Conservation (phyloP, 139 green algal genomes). For the Raphidocelis subcapitata region DNA sequence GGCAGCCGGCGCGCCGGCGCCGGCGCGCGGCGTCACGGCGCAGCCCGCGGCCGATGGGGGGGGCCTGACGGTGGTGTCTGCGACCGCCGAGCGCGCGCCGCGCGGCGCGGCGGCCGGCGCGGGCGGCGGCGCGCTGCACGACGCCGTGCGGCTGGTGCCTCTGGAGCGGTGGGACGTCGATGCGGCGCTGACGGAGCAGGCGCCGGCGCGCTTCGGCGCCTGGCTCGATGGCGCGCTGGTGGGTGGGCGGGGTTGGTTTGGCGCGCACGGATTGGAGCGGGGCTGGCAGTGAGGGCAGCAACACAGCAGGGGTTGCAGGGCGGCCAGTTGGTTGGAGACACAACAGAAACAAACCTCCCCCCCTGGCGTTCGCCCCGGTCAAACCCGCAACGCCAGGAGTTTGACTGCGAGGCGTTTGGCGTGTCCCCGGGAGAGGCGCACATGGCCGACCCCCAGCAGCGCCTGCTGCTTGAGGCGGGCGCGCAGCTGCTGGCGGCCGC, state of each 20-base stretch:
- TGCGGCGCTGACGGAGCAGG: conserved; percentile 21
- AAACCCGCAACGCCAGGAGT: conserved; percentile 37
- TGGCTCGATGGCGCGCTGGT: conserved; percentile 51
- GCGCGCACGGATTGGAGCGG: too few relatives aligned
- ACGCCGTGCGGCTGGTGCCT: conserved; percentile 26
- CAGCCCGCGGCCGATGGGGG: too few relatives aligned
- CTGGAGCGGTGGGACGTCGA: conserved; percentile 56
- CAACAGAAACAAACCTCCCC: too few relatives aligned
- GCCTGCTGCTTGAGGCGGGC: conserved; percentile 73
- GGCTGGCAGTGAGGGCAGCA: too few relatives aligned
- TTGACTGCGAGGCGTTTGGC: conserved; percentile 70
- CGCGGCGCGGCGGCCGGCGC: neutral
- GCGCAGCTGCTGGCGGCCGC: conserved; percentile 25
- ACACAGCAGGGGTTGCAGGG: too few relatives aligned
- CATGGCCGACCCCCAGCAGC: conserved; percentile 88
- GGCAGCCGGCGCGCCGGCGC: too few relatives aligned
- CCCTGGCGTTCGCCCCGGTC: too few relatives aligned
- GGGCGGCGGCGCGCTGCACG: conserved; percentile 2
- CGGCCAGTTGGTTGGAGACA: too few relatives aligned
- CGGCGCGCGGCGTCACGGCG: too few relatives aligned
- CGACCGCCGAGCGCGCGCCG: neutral
- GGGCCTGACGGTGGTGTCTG: conserved; percentile 1
- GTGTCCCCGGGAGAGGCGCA: conserved; percentile 64
- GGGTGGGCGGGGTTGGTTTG: neutral
- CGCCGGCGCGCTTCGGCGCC: conserved; percentile 58